These are phyloP conservation scores for Mentha longifolia DNA, from an alignment of 257 asterid genomes.

Conservation along the genomic window DNA sequence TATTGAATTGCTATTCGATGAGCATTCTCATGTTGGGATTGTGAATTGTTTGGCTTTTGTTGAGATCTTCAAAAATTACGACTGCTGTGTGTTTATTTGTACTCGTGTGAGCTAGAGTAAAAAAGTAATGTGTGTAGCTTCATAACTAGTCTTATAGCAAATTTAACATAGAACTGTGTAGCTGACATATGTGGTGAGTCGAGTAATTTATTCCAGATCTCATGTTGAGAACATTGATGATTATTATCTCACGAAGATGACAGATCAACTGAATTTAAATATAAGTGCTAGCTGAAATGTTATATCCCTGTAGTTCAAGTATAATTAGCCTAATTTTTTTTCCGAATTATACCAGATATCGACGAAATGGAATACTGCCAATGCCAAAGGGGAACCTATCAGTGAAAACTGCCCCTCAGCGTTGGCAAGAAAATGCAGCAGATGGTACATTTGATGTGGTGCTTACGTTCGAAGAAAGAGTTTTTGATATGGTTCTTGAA, in stretches of 20 bases:
- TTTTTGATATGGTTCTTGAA: conserved; percentile 94
- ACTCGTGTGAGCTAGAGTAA: no score
- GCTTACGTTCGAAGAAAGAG: conserved; percentile 92
- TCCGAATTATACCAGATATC: conserved; percentile 56
- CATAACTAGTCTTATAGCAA: background rate
- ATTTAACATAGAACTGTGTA: background rate
- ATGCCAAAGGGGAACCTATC: conserved; percentile 93
- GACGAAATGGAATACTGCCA: conserved; percentile 90
- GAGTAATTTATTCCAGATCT: background rate
- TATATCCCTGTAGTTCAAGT: conserved; percentile 1
- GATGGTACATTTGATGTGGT: conserved; percentile 95
- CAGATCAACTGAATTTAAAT: background rate
- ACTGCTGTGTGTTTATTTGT: no score
- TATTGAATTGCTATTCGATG: no score
- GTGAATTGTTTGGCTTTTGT: background rate
- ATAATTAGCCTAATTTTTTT: conserved; percentile 36
- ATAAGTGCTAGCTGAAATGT: background rate
- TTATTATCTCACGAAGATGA: background rate
- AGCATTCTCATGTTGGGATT: background rate
- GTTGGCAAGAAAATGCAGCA: conserved; percentile 93
- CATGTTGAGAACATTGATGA: background rate
- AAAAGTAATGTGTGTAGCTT: background rate
- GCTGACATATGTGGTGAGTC: background rate
- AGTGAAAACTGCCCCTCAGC: conserved; percentile 89
- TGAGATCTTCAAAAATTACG: background rate